Conservation (phyloP, 768 basidiomycete species). For the Boletus edulis region DNA sequence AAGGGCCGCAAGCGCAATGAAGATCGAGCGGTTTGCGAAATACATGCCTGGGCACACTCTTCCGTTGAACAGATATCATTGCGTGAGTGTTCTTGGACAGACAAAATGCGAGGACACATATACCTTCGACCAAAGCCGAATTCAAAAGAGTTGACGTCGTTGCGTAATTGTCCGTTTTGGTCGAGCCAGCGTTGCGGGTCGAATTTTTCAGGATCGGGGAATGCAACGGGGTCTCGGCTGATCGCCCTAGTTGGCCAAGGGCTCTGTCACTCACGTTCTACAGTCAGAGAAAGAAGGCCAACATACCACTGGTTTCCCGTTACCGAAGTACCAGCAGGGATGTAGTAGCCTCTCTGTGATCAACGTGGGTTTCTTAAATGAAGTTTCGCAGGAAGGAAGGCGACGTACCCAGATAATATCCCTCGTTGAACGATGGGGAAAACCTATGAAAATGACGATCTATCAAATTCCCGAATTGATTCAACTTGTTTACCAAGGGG, state of each 20-base stretch:
- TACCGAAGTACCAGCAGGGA: constrained; percentile 24
- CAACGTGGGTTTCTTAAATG: constrained; percentile 24
- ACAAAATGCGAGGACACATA: not conserved
- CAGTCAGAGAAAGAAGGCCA: not conserved
- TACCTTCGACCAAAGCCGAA: constrained; percentile 54
- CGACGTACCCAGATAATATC: constrained; percentile 58
- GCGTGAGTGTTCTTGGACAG: not conserved
- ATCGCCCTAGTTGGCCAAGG: constrained; percentile 38
- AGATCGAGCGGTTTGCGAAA: constrained; percentile 50
- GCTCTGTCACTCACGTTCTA: not conserved
- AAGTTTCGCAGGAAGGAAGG: constrained; percentile 2
- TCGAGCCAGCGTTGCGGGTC: constrained; percentile 56
- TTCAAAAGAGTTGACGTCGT: constrained; percentile 45
- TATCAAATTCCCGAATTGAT: too few species aligned
- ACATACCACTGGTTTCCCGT: constrained; percentile 22
- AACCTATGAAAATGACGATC: constrained; percentile 25
- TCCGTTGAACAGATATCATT: not conserved
- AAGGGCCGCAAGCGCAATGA: constrained; percentile 55
- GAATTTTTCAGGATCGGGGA: constrained; percentile 57
- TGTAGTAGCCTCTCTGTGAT: constrained; percentile 17
- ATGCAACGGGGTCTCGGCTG: constrained; percentile 51
- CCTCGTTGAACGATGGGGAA: constrained; percentile 59
- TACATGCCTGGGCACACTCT: constrained; percentile 64
- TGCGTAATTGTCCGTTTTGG: constrained; percentile 40
- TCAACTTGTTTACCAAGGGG: constrained; percentile 19